Base-by-base conservation (phyloP, 768 basidiomycete species). In the Tremella fuciformis region DNA sequence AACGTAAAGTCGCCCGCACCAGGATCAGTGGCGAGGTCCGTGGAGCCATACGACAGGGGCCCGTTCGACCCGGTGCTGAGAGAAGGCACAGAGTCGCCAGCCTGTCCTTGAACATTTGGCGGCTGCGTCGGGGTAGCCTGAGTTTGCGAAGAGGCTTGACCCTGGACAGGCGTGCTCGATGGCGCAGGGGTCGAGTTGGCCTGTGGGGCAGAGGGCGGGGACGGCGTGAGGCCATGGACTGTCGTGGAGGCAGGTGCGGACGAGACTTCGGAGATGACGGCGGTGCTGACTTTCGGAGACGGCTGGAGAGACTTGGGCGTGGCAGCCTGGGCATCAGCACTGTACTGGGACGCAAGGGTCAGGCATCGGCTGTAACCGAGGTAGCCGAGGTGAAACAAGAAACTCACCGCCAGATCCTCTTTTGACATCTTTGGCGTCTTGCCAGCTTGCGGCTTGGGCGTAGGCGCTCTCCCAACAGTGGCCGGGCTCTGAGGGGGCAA, bases 401-500 rank as follows among this genome's bases (percentile, higher is more conserved):
- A 11, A 34, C 29, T 6, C 29, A 34, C 29, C 50, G 59, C 62
- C 46, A 39, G 13, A 16, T 24, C 47, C 15, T 60, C 55, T 19
- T 60, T 58, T 19, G 55, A 40, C 1, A 18, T 41, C 48, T 64
- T 56, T 8, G 63, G 63, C 34, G 58, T 62, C 60, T 64, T 48
- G 47, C 59, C 55, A 61, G 52, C 21, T 50, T 44, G 25, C 58
- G 60, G 55, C 52, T 67, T 73, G 8, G 68, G 68, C 24, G 68
- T 73, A 50, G 24, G 42, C 59, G 26, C 21, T 41, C 34, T 53
- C 41, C 63, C 38, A 19, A 39, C 50, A 25, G 51, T 55, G 8
- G 67, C 70, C 13, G 71, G 71, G 55, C 62, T 64, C 39, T 73
- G 71, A 42, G 71, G 71, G 6, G 71, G 71, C 47, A 73, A 63